A percentile compares a stretch with the other conserved stretches of the same genome.
Conservation (phyloP, 2,329 filamentous ascomycete species). For the Byssoonygena ceratinophila region DNA sequence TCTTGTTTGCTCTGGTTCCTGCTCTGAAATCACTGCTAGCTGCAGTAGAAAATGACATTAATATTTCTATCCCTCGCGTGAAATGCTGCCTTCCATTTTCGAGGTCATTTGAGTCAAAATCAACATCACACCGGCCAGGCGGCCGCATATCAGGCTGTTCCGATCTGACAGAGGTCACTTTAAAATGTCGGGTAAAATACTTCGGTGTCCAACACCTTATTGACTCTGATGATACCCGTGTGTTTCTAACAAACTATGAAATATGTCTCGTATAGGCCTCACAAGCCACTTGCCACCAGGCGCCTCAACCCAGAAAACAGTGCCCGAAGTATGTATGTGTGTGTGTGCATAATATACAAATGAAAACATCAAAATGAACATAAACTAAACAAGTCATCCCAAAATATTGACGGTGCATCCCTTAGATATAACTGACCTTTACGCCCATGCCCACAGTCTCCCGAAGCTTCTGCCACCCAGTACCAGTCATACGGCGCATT, state of each 20-base stretch:
- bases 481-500: conserved; percentile 56
- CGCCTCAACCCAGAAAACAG: not conserved
- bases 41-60: not conserved
- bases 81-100: not conserved
- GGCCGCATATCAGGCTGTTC: too few species aligned
- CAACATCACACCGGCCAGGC: too few species aligned
- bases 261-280: too few species aligned
- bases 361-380: not conserved
- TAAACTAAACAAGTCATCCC: not conserved
- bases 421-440: conserved; percentile 87
- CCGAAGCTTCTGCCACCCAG: conserved; percentile 69
- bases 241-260: too few species aligned
- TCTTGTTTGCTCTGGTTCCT: too few species aligned
- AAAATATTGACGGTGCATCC: not conserved
- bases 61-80: not conserved
- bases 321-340: not conserved
- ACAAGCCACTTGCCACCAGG: not conserved
- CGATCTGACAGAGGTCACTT: too few species aligned
- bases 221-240: too few species aligned
- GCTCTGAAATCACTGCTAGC: too few species aligned
- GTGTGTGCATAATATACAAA: conserved; percentile 9
- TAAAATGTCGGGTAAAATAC: too few species aligned
- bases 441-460: conserved; percentile 89
- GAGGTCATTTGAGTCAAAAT: not conserved
- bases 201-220: too few species aligned